Conservation (phyloP, 2,329 filamentous ascomycete species). For the Microcyclosporella mali region DNA sequence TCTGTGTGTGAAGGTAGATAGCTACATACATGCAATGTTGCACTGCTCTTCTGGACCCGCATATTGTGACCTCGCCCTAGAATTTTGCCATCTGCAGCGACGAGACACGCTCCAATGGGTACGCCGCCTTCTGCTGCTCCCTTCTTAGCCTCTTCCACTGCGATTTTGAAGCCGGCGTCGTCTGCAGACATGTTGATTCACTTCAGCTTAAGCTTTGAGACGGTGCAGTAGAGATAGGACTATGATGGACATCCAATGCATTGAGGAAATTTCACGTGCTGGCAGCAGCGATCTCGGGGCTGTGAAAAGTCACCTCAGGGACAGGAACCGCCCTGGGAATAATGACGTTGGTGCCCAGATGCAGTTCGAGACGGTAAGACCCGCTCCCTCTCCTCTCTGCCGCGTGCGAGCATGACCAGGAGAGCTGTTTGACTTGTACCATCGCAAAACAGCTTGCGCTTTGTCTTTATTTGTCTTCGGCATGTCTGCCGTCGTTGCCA, state of each 20-base stretch:
- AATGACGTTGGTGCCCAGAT: too few species aligned
- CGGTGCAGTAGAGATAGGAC: slow-evolving; percentile 6
- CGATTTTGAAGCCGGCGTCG: slow-evolving; percentile 51
- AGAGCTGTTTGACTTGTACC: too few species aligned
- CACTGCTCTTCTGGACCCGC: slow-evolving; percentile 64
- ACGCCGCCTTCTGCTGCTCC: slow-evolving; percentile 53
- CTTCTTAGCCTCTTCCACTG: slow-evolving; percentile 52
- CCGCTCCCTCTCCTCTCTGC: too few species aligned
- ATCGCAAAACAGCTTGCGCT: too few species aligned
- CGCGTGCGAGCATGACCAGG: too few species aligned
- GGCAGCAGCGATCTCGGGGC: too few species aligned
- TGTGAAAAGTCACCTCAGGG: too few species aligned
- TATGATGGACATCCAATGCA: slow-evolving; percentile 12
- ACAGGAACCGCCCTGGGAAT: too few species aligned
- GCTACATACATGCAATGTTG: slow-evolving; percentile 60
- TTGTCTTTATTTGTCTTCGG: too few species aligned
- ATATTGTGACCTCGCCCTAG: slow-evolving; percentile 69
- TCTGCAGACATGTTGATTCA: slow-evolving; percentile 25
- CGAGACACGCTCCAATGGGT: slow-evolving; percentile 54
- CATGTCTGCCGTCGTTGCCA: too few species aligned
- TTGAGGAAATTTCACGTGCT: too few species aligned
- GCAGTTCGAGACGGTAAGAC: too few species aligned
- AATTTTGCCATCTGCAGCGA: slow-evolving; percentile 63
- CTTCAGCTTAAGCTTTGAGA: background rate
- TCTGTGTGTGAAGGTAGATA: background rate